Evolutionary conservation across 345 rosid genomes (phyloP).

Genomic region (Brassica rapa): DNA sequence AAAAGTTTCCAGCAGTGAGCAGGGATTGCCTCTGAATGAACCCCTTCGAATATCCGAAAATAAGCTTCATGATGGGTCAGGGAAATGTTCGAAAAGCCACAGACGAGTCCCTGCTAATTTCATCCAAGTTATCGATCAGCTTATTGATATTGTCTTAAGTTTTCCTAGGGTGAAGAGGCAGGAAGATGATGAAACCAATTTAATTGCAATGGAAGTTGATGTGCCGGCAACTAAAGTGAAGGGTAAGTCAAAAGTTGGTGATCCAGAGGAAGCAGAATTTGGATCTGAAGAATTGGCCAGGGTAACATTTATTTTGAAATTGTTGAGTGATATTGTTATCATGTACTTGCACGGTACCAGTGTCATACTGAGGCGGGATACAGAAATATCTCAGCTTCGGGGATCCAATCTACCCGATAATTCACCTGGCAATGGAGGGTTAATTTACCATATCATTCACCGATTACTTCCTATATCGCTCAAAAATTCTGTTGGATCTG

Average conservation of each 20-base stretch:
- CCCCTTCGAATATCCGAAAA: conserved; percentile 67
- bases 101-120: conserved; percentile 81
- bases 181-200: conserved; percentile 54
- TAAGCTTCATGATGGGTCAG: conserved; percentile 75
- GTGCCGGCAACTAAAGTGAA: conserved; percentile 74
- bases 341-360: conserved; percentile 90
- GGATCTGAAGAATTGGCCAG: conserved; percentile 80
- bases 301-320: conserved; percentile 83
- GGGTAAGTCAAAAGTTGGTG: conserved; percentile 89
- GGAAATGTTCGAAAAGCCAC: conserved; percentile 77
- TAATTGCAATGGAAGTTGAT: conserved; percentile 77
- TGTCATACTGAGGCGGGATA: conserved; percentile 79
- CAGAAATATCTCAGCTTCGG: conserved; percentile 69
- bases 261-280: conserved; percentile 55
- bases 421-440: conserved; percentile 58
- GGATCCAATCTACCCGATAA: conserved; percentile 62
- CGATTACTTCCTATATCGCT: conserved; percentile 68
- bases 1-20: conserved; percentile 61
- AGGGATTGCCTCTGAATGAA: conserved; percentile 58
- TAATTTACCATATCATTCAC: conserved; percentile 82
- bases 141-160: conserved; percentile 83
- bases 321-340: conserved; percentile 84
- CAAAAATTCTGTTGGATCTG: conserved; percentile 76
- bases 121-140: conserved; percentile 89
- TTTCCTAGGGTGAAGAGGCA: conserved; percentile 57